A percentile compares a stretch with the other conserved stretches of the same genome.
Evolutionary conservation across 352 stramenopile species (phyloP).

Genomic region (Globisporangium okanoganense): DNA sequence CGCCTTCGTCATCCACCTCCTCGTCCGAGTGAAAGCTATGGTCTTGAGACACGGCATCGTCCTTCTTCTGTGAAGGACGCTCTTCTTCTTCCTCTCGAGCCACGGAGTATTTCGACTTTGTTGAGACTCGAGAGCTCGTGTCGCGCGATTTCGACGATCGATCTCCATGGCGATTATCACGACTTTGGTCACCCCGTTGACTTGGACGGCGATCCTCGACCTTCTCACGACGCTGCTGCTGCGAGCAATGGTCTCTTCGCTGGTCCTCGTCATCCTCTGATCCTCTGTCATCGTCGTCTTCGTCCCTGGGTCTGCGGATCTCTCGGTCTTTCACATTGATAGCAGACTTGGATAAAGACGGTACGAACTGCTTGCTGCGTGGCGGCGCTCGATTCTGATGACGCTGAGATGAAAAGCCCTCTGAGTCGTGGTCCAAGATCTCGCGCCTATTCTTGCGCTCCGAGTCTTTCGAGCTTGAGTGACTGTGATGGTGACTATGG

Average conservation of each 20-base stretch:
- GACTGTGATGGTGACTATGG: background rate
- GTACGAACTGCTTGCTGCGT: slow-evolving; percentile 11
- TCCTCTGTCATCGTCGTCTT: slow-evolving; percentile 9
- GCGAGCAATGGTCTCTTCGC: slow-evolving; percentile 8
- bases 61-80: background rate
- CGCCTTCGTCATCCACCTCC: background rate
- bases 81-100: background rate
- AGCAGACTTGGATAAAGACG: slow-evolving; percentile 8
- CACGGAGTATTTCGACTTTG: background rate
- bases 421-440: slow-evolving; percentile 29
- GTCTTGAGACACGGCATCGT: background rate
- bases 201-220: slow-evolving; percentile 5
- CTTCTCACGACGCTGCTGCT: slow-evolving; percentile 3
- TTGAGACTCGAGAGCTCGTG: background rate
- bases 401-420: slow-evolving; percentile 12
- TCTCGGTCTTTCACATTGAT: slow-evolving; percentile 21
- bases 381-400: slow-evolving; percentile 10
- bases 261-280: slow-evolving; percentile 19
- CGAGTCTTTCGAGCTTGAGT: slow-evolving; percentile 7
- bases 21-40: background rate
- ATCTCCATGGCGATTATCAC: background rate
- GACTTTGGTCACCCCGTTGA: slow-evolving; percentile 11
- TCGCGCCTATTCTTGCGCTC: slow-evolving; percentile 29
- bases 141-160: slow-evolving; percentile 8
- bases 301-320: background rate